A percentile compares a stretch with the other conserved stretches of the same genome.
phyloP scores from a whole-genome alignment of 1,139 yeast species.

The Candida anutae region DNA sequence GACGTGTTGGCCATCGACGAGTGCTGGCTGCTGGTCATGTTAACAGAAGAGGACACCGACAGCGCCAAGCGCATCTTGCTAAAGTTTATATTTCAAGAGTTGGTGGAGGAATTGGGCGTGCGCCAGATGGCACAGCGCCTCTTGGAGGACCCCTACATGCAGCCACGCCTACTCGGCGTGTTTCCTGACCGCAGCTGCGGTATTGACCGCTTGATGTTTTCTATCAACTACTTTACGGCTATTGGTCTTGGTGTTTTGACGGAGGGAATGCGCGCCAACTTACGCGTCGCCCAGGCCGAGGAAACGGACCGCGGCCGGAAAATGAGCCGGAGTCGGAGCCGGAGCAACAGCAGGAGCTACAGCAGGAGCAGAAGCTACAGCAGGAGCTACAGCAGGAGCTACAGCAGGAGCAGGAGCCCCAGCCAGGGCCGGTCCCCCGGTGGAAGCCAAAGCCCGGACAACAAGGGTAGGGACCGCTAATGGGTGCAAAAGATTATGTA shows the following conservation, averaged over 20 bases:
- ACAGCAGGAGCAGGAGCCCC: constrained; percentile 1
- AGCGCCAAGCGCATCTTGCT: constrained; percentile 78
- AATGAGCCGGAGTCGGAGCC: constrained; percentile 7
- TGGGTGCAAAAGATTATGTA: too few species aligned
- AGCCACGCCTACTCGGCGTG: constrained; percentile 40
- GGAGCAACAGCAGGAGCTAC: constrained; percentile 9
- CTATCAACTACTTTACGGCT: constrained; percentile 89
- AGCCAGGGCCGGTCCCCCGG: too few species aligned
- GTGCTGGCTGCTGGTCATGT: constrained; percentile 48
- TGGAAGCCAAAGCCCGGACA: too few species aligned
- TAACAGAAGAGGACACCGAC: constrained; percentile 69
- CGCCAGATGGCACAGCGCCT: constrained; percentile 41
- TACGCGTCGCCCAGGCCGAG: constrained; percentile 20
- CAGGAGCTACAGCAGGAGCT: constrained; percentile 2
- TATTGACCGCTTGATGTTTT: constrained; percentile 53
- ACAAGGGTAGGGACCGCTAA: too few species aligned
- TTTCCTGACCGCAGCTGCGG: constrained; percentile 33
- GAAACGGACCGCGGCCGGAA: constrained; percentile 9
- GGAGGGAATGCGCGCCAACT: constrained; percentile 64
- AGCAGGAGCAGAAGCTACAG: constrained; percentile 7
- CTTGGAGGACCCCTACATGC: constrained; percentile 38
- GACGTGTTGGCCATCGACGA: constrained; percentile 47
- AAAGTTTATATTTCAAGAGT: constrained; percentile 72
- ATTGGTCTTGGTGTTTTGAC: constrained; percentile 83
- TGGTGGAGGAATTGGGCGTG: constrained; percentile 73